These are phyloP conservation scores for Ustilago vetiveriae DNA, from an alignment of 1,284 basidiomycete genomes.

Conservation along the genomic window DNA sequence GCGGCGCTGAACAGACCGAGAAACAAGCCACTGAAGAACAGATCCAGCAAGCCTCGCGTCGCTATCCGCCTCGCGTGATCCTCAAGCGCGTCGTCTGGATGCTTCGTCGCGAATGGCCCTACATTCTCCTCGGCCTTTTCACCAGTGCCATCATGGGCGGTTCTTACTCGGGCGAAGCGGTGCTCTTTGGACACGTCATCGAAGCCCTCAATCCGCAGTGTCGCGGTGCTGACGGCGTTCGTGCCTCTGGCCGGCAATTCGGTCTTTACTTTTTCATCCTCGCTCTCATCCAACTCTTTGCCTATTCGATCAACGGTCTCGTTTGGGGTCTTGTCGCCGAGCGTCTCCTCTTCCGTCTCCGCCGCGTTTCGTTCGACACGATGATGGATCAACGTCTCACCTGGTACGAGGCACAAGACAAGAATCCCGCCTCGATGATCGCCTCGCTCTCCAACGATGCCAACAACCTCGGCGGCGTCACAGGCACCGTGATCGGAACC, in stretches of 20 bases:
- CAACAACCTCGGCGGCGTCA: conserved; percentile 55
- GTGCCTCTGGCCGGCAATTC: conserved; percentile 42
- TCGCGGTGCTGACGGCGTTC: conserved; percentile 33
- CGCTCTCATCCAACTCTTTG: conserved; percentile 50
- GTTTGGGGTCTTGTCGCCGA: conserved; percentile 56
- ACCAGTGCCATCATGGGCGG: conserved; percentile 58
- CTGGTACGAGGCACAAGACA: conserved; percentile 50
- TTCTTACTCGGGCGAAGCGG: conserved; percentile 57
- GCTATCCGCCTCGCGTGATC: conserved; percentile 26
- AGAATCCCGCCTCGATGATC: conserved; percentile 48
- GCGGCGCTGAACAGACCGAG: conserved; percentile 7
- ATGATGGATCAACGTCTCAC: conserved; percentile 44
- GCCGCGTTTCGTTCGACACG: conserved; percentile 45
- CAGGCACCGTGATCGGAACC: conserved; percentile 56
- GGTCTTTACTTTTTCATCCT: conserved; percentile 58
- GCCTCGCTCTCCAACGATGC: conserved; percentile 54
- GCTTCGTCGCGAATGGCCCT: conserved; percentile 44
- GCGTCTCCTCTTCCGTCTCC: conserved; percentile 53
- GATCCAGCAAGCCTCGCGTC: background rate
- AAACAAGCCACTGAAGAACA: conserved; percentile 12
- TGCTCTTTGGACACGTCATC: conserved; percentile 60
- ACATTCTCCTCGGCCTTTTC: conserved; percentile 40
- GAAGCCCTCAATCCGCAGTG: conserved; percentile 62
- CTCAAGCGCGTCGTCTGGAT: conserved; percentile 39
- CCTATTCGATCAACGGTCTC: conserved; percentile 56